Percentiles rank a stretch among this genome's conserved stretches.
These are phyloP conservation scores for Symbiodinium natans DNA, from an alignment of 73 alveolate genomes.

Conservation along the genomic window DNA sequence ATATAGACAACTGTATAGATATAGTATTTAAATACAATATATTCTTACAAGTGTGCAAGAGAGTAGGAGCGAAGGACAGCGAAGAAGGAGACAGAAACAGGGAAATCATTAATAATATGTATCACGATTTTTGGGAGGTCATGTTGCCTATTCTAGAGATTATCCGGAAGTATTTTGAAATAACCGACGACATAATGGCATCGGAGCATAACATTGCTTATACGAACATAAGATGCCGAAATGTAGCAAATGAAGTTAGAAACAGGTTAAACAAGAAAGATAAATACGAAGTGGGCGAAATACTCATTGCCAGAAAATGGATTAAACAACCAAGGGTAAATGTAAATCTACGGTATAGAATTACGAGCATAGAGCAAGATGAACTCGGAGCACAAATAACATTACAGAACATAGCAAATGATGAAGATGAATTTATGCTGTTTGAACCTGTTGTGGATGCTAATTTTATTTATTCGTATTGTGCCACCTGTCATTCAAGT, in stretches of 20 bases:
- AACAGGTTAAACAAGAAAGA: neutral
- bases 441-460: neutral
- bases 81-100: constrained; percentile 63
- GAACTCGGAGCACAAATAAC: neutral
- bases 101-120: neutral
- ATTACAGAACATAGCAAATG: neutral
- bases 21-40: constrained; percentile 23
- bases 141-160: neutral
- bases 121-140: constrained; percentile 13
- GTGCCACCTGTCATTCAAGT: constrained; percentile 29
- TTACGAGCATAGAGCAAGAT: neutral
- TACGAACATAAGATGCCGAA: neutral
- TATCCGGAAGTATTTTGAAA: neutral
- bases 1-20: constrained; percentile 5
- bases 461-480: neutral
- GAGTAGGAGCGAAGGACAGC: constrained; percentile 64
- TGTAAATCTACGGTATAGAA: neutral
- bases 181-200: constrained; percentile 12
- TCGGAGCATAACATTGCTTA: neutral
- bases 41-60: constrained; percentile 19
- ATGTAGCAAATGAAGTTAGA: neutral
- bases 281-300: neutral
- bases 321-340: neutral
- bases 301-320: constrained; percentile 10
- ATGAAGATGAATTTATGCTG: neutral